Percentiles rank a stretch among this genome's conserved stretches.
Evolutionary conservation across 495 filamentous ascomycete species (phyloP).

Genomic region (Penicillium herquei): DNA sequence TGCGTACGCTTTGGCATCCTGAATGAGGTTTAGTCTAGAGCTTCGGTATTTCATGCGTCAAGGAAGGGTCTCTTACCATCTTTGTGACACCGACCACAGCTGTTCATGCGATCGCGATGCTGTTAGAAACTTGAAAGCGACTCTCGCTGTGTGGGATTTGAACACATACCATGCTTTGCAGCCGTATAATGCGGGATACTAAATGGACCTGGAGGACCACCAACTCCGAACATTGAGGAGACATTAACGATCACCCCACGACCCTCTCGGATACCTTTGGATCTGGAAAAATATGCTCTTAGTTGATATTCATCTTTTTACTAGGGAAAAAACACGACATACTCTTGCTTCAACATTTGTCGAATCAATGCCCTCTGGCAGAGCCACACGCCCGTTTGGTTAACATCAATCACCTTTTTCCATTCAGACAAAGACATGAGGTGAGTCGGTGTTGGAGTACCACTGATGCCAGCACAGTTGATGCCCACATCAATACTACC

Average conservation of each 20-base stretch:
- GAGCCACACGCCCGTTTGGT: conserved; percentile 48
- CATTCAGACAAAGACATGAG: conserved; percentile 36
- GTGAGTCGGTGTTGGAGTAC: conserved; percentile 23
- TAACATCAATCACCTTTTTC: conserved; percentile 41
- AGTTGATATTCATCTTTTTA: too few species aligned
- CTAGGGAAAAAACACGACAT: neutral
- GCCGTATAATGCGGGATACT: conserved; percentile 37
- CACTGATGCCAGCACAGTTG: conserved; percentile 43
- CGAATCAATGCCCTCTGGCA: conserved; percentile 46
- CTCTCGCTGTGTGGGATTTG: too few species aligned
- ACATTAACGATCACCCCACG: conserved; percentile 33
- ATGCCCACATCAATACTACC: conserved; percentile 53
- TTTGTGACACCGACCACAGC: conserved; percentile 43
- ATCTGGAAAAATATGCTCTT: too few species aligned
- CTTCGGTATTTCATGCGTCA: neutral
- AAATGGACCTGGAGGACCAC: conserved; percentile 14
- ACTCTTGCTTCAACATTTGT: conserved; percentile 52
- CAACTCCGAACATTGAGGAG: conserved; percentile 28
- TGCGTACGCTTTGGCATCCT: conserved; percentile 46
- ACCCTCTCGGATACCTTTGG: conserved; percentile 17
- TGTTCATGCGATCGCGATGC: neutral
- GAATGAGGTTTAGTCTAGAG: conserved; percentile 3
- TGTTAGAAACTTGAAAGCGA: neutral
- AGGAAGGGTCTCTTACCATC: conserved; percentile 13
- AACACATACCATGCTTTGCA: conserved; percentile 41